Conservation (phyloP, 805 yeast species). For the Hagleromyces aurorensis region DNA sequence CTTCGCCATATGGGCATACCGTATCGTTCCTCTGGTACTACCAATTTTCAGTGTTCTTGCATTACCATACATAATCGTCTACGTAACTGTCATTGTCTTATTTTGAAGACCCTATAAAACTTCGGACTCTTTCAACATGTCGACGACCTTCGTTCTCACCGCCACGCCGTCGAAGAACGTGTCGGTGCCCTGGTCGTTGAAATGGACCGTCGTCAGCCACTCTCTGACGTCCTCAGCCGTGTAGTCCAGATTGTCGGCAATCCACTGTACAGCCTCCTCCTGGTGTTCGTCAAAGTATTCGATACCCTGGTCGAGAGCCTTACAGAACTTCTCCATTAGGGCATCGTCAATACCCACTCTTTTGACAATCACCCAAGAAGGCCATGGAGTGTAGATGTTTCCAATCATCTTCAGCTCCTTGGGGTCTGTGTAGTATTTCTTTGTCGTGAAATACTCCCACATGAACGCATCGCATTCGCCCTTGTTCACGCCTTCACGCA, state of each 20-base stretch:
- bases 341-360: slow-evolving; percentile 33
- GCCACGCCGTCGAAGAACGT: slow-evolving; percentile 40
- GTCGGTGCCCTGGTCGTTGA: slow-evolving; percentile 37
- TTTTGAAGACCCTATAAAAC: slow-evolving; percentile 35
- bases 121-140: slow-evolving; percentile 55
- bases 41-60: no score
- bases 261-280: slow-evolving; percentile 60
- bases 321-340: slow-evolving; percentile 36
- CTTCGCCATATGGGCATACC: no score
- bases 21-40: no score
- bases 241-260: slow-evolving; percentile 65
- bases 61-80: no score
- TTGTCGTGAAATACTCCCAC: slow-evolving; percentile 94
- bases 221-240: slow-evolving; percentile 65
- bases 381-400: slow-evolving; percentile 92
- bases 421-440: slow-evolving; percentile 60
- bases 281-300: slow-evolving; percentile 50
- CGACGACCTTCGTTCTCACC: slow-evolving; percentile 48
- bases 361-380: slow-evolving; percentile 80
- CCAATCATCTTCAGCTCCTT: slow-evolving; percentile 78
- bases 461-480: slow-evolving; percentile 70
- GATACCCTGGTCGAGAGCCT: slow-evolving; percentile 59
- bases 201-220: slow-evolving; percentile 76
- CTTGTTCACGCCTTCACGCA: slow-evolving; percentile 72
- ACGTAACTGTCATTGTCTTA: no score